These are phyloP conservation scores for Schizophyllum commune DNA, from an alignment of 1,284 basidiomycete species.

Conservation along the genomic window DNA sequence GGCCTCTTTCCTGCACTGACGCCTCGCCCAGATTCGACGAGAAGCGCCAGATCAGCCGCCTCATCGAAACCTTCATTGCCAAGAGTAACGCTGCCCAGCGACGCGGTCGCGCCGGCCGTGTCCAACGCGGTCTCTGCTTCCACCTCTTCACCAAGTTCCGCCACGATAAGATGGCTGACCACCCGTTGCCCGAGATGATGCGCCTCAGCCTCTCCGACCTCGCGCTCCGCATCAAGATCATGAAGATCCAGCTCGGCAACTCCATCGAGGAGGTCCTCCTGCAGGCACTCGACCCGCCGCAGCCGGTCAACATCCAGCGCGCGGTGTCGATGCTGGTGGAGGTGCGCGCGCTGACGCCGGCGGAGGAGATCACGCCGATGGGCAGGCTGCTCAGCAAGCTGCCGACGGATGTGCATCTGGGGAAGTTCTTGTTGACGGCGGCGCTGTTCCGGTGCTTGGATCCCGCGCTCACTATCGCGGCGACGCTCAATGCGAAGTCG, in stretches of 20 bases:
- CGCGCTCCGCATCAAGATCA: conserved; percentile 93
- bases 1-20: conserved; percentile 1
- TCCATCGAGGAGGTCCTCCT: conserved; percentile 89
- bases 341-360: conserved; percentile 77
- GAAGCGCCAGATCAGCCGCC: conserved; percentile 90
- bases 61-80: conserved; percentile 91
- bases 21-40: conserved; percentile 75
- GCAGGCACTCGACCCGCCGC: conserved; percentile 86
- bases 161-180: conserved; percentile 90
- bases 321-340: conserved; percentile 90
- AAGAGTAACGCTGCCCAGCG: conserved; percentile 92
- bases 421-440: conserved; percentile 88
- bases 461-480: conserved; percentile 92
- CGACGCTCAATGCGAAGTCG: conserved; percentile 88
- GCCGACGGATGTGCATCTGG: conserved; percentile 94
- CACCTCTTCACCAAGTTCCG: conserved; percentile 91
- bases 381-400: conserved; percentile 88
- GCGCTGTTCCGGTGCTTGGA: conserved; percentile 88
- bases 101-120: conserved; percentile 88
- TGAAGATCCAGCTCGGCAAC: conserved; percentile 83
- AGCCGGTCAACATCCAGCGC: conserved; percentile 82
- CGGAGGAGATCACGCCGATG: conserved; percentile 94
- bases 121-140: conserved; percentile 88
- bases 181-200: conserved; percentile 95
- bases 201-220: conserved; percentile 92